Evolutionary conservation across 345 rosid species (phyloP).

Genomic region (Ceriops zippeliana): DNA sequence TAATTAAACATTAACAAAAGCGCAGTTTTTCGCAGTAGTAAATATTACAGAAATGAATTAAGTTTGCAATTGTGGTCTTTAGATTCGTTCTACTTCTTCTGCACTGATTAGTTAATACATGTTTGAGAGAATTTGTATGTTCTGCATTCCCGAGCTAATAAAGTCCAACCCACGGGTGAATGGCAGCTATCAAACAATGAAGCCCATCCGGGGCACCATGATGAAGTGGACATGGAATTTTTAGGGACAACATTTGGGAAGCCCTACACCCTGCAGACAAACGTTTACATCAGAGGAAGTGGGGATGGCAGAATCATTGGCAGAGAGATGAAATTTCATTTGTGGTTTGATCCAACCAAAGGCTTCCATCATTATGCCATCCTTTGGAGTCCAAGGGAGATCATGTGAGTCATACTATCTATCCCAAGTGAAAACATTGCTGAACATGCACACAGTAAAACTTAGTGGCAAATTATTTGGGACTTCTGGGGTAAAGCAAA

Average conservation of each 20-base stretch:
- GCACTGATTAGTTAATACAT: no score
- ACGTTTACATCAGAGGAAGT: constrained; percentile 92
- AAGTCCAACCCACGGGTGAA: not conserved
- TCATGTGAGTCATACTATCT: constrained; percentile 56
- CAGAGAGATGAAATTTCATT: constrained; percentile 85
- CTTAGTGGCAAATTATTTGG: no score
- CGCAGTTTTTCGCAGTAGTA: no score
- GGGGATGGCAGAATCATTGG: constrained; percentile 91
- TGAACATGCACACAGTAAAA: no score
- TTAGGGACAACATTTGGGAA: constrained; percentile 91
- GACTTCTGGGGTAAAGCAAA: no score
- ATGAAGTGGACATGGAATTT: constrained; percentile 95
- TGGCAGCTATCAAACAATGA: constrained; percentile 80
- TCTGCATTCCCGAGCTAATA: not conserved
- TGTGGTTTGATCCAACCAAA: constrained; percentile 94
- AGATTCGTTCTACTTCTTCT: no score
- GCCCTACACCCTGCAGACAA: constrained; percentile 90
- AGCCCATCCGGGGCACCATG: constrained; percentile 85
- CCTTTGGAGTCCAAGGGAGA: constrained; percentile 80
- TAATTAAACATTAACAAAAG: no score
- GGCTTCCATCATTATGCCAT: constrained; percentile 86
- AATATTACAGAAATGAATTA: not conserved
- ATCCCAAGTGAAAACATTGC: no score
- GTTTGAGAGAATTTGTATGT: no score
- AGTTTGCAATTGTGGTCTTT: not conserved